Evolutionary conservation across 2,329 filamentous ascomycete genomes (phyloP), one percentile per base, ranked within the genome.

Genomic region (Juglanconis sp.): DNA sequence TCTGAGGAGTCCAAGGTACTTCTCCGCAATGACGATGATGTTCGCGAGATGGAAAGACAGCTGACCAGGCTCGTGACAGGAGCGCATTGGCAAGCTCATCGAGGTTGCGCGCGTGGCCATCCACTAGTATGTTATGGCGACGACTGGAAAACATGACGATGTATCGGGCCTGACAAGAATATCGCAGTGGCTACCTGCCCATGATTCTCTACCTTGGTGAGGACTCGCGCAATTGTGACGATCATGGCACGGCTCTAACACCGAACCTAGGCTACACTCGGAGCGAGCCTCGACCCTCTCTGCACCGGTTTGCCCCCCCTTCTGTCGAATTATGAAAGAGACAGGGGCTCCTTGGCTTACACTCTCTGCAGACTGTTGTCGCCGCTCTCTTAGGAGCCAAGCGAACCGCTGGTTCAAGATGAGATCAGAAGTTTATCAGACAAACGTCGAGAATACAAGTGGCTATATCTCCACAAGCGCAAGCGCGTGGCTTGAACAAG

Each of bases 71-170:
- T 35, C 42, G 54, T 32, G 56, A 67, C 70, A 97, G 94, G 95
- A 99, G 88, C 92, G 95, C 83, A 96, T 99, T 78, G 88, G 91
- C 72, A 94, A 93, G 83, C 85, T 98, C 80, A 95, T 99, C 75
- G 95, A 98, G 77, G 81, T 97, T 75, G 95, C 92, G 64, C 87
- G 93, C 71, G 88, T 97, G 70, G 92, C 91, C 62, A 90, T 99
- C 72, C 95, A 99, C 81, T 99, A 98, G 92, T 96, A 86, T 67
- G 89, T 73, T 34, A 42, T 53, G n/a, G 24, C 5, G 8, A 3
- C 44, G n/a, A 10, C 17, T 24, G 4, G 9, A 17, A 47, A 24
- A 24, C 24, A 24, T 24, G 15, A 8, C 8, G 15, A 17, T 17
- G 44, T 5, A 8, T 15, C n/a, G 15, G 32, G 5, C 7, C 76